A percentile compares a stretch with the other conserved stretches of the same genome.
Conservation (phyloP, 306 rosid species). For the Senna siamea region DNA sequence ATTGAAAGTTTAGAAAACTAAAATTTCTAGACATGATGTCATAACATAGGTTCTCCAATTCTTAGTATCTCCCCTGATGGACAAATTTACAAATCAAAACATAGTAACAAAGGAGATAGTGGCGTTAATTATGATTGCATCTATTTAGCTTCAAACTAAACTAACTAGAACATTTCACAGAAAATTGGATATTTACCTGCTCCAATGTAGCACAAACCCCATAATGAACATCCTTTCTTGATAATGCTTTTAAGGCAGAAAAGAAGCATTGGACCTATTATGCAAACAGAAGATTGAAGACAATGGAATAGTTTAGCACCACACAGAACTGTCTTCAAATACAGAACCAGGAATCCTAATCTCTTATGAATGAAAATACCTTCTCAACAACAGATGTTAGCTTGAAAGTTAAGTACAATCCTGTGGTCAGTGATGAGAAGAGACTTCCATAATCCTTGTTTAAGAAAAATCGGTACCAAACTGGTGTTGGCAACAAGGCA, state of each 20-base stretch:
- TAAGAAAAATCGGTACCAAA: slow-evolving; percentile 89
- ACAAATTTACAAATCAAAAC: slow-evolving; percentile 6
- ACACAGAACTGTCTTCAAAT: slow-evolving; percentile 28
- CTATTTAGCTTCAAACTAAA: slow-evolving; percentile 21
- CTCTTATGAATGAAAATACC: slow-evolving; percentile 51
- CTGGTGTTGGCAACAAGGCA: slow-evolving; percentile 80
- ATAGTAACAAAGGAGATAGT: slow-evolving; percentile 3
- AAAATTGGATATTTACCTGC: slow-evolving; percentile 58
- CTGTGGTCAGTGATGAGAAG: slow-evolving; percentile 87
- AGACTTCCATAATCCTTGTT: slow-evolving; percentile 85
- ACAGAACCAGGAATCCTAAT: slow-evolving; percentile 27
- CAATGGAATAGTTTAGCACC: slow-evolving; percentile 14
- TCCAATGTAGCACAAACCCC: slow-evolving; percentile 84
- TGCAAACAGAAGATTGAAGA: slow-evolving; percentile 26
- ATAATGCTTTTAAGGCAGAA: slow-evolving; percentile 67
- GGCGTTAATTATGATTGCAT: slow-evolving; percentile 2
- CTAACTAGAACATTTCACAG: slow-evolving; percentile 24
- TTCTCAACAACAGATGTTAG: slow-evolving; percentile 81
- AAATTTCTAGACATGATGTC: slow-evolving; percentile 2
- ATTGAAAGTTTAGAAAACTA: slow-evolving; percentile 10
- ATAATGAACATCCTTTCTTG: slow-evolving; percentile 71
- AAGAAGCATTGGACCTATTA: slow-evolving; percentile 68
- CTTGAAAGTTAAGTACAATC: slow-evolving; percentile 89
- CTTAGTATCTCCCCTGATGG: background rate
- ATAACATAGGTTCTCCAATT: background rate